Conservation (phyloP, 2,329 filamentous ascomycete genomes). For the Pseudogymnoascus sp. region DNA sequence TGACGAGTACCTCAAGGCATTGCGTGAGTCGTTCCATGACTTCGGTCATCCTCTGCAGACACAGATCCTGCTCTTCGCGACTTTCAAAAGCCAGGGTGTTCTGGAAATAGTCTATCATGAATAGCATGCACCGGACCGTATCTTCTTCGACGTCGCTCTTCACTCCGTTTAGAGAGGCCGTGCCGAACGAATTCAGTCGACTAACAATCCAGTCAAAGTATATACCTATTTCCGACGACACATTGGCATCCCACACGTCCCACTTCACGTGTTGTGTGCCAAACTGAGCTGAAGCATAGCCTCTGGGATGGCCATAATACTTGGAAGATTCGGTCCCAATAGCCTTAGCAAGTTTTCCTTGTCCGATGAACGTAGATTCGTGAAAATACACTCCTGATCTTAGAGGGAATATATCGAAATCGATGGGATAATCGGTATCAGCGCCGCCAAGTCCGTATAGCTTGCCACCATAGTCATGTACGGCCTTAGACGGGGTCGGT, state of each 20-base stretch:
- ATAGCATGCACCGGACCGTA: conserved; percentile 17
- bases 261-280: conserved; percentile 47
- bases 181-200: conserved; percentile 25
- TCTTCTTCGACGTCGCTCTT: conserved; percentile 13
- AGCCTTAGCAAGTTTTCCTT: conserved; percentile 42
- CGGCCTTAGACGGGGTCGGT: conserved; percentile 19
- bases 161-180: background rate
- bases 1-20: conserved; percentile 3
- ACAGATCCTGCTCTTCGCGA: conserved; percentile 18
- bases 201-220: conserved; percentile 55
- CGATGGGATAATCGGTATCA: conserved; percentile 54
- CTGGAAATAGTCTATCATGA: conserved; percentile 29
- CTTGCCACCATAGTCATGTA: conserved; percentile 30
- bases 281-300: conserved; percentile 30
- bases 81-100: conserved; percentile 21
- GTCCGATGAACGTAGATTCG: conserved; percentile 52
- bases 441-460: conserved; percentile 53
- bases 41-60: conserved; percentile 27
- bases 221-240: conserved; percentile 57
- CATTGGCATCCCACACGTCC: conserved; percentile 50
- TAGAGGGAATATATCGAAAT: conserved; percentile 58
- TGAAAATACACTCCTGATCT: conserved; percentile 53
- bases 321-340: conserved; percentile 17
- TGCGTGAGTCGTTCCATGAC: conserved; percentile 17
- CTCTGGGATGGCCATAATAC: conserved; percentile 31